Percentiles rank a stretch among this genome's conserved stretches.
phyloP scores from a whole-genome alignment of 345 rosid species.

The Murraya paniculata region DNA sequence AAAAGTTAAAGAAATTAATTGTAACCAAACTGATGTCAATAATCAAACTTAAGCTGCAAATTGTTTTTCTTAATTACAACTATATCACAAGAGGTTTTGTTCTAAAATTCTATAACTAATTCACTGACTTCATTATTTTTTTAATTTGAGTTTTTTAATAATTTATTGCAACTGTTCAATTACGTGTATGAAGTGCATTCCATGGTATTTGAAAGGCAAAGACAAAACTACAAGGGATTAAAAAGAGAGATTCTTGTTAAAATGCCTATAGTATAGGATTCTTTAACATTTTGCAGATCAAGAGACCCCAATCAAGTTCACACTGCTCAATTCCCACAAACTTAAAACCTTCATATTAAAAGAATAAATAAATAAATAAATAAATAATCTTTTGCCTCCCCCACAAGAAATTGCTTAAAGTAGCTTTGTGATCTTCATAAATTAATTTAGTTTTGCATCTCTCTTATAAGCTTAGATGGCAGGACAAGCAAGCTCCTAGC shows the following conservation, averaged over 20 bases:
- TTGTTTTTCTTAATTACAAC: too few species aligned
- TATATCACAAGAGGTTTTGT: not conserved
- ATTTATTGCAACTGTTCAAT: not conserved
- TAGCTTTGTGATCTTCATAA: too few species aligned
- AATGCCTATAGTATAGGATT: not conserved
- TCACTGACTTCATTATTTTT: not conserved
- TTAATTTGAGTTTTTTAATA: not conserved
- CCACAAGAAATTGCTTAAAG: too few species aligned
- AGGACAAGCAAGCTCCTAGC: too few species aligned
- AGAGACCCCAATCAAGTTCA: constrained; percentile 4
- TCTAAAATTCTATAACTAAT: not conserved
- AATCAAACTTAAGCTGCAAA: too few species aligned
- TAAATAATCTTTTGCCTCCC: too few species aligned
- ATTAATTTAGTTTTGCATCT: too few species aligned
- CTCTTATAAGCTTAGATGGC: too few species aligned
- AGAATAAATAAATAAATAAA: too few species aligned
- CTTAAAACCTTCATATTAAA: not conserved
- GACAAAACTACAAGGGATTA: not conserved
- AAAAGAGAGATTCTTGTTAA: not conserved
- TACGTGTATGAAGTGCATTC: not conserved
- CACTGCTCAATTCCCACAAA: not conserved
- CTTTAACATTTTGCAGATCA: not conserved
- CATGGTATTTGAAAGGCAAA: not conserved
- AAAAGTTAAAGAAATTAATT: too few species aligned
- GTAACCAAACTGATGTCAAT: too few species aligned